Evolutionary conservation across 2,329 filamentous ascomycete genomes (phyloP).

Genomic region (Botrytis paeoniae): DNA sequence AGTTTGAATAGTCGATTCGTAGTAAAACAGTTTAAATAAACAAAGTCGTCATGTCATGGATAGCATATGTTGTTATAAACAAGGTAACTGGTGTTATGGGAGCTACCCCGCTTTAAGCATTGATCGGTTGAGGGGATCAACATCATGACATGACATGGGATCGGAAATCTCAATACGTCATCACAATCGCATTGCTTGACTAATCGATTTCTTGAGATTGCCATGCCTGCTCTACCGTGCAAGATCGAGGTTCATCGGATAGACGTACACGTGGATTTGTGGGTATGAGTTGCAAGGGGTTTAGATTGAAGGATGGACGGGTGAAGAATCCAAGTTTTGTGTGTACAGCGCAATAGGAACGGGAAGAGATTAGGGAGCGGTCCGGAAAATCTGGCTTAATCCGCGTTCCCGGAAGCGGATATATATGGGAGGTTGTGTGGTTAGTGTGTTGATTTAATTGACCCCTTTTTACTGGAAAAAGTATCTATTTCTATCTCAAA

Average conservation of each 20-base stretch:
- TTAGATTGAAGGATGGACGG: not conserved
- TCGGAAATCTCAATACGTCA: not conserved
- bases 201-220: conserved; percentile 12
- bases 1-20: not conserved
- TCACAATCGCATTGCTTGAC: not conserved
- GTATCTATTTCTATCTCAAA: not conserved
- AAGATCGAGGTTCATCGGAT: not conserved
- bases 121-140: not conserved
- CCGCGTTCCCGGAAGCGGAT: not conserved
- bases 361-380: not conserved
- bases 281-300: not conserved
- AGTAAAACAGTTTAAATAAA: not conserved
- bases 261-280: not conserved
- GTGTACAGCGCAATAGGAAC: too few relatives aligned
- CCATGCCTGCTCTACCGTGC: not conserved
- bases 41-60: conserved; percentile 7
- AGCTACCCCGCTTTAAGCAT: not conserved
- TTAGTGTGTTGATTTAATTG: not conserved
- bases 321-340: too few relatives aligned
- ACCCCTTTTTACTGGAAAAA: not conserved
- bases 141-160: not conserved
- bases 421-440: not conserved
- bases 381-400: not conserved
- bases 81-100: not conserved
- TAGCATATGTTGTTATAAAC: not conserved